Evolutionary conservation across 2,329 filamentous ascomycete species (phyloP).

Genomic region (Phialemoniopsis sp.): DNA sequence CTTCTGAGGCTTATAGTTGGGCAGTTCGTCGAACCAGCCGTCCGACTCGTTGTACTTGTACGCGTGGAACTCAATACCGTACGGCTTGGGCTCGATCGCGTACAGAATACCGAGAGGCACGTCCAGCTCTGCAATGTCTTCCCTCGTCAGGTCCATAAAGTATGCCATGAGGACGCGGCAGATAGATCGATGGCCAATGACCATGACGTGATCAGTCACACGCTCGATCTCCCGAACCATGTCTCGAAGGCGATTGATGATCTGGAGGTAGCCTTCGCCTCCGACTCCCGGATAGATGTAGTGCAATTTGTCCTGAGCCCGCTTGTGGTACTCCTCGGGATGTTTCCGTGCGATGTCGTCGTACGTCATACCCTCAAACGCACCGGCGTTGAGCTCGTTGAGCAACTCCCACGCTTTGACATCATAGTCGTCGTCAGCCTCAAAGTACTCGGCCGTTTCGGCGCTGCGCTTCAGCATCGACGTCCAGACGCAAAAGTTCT

Average conservation of each 20-base stretch:
- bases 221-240: constrained; percentile 97
- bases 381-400: constrained; percentile 90
- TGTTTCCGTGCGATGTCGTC: constrained; percentile 77
- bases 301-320: constrained; percentile 81
- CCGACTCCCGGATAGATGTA: constrained; percentile 97
- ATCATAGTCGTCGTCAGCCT: constrained; percentile 88
- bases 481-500: constrained; percentile 98
- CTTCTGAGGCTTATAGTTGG: constrained; percentile 73
- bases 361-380: constrained; percentile 94
- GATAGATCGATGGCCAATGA: constrained; percentile 89
- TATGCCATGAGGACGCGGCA: constrained; percentile 92
- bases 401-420: constrained; percentile 98
- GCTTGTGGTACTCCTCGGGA: constrained; percentile 76
- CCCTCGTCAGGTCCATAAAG: constrained; percentile 86
- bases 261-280: constrained; percentile 92
- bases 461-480: constrained; percentile 92
- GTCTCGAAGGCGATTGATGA: constrained; percentile 90
- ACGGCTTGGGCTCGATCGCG: constrained; percentile 94
- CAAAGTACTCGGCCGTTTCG: constrained; percentile 84
- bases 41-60: constrained; percentile 80
- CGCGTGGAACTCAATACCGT: constrained; percentile 94
- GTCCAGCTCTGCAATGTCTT: constrained; percentile 91
- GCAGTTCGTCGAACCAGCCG: constrained; percentile 80
- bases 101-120: constrained; percentile 92
- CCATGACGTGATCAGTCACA: constrained; percentile 90